Evolutionary conservation across 305 asterid species (phyloP).

Genomic region (Solanum hybrid): DNA sequence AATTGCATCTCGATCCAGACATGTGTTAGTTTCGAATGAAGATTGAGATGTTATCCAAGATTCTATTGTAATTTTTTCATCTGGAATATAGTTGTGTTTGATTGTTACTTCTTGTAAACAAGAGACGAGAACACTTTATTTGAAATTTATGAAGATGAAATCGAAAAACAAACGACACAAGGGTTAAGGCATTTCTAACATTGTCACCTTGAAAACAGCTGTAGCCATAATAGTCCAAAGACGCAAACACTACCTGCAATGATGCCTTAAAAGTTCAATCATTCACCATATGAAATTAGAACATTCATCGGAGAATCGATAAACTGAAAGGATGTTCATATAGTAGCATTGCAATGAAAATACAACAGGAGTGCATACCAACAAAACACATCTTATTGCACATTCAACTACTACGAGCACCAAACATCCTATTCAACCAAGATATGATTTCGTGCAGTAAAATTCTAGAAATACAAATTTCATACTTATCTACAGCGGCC

Average conservation of each 20-base stretch:
- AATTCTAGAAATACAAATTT: background rate
- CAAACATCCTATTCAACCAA: background rate
- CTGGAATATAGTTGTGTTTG: too few species aligned
- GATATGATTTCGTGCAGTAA: background rate
- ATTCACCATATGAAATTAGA: background rate
- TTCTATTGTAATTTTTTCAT: too few species aligned
- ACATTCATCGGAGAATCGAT: background rate
- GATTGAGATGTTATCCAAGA: too few species aligned
- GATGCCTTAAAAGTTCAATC: background rate
- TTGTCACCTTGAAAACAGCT: background rate
- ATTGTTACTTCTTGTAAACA: too few species aligned
- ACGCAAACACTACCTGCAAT: background rate
- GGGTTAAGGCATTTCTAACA: background rate
- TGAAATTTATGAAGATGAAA: background rate
- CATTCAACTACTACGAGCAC: background rate
- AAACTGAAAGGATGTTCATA: background rate
- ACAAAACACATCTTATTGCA: background rate
- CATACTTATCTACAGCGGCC: conserved; percentile 19
- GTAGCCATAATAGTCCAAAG: background rate
- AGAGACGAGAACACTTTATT: too few species aligned
- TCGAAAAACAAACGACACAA: background rate
- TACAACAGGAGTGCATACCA: background rate
- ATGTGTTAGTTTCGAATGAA: too few species aligned
- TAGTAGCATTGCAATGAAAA: background rate
- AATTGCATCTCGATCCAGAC: too few species aligned